A percentile compares a stretch with the other conserved stretches of the same genome.
Conservation (phyloP, 768 basidiomycete genomes). For the Xerocomellus dryophilus region DNA sequence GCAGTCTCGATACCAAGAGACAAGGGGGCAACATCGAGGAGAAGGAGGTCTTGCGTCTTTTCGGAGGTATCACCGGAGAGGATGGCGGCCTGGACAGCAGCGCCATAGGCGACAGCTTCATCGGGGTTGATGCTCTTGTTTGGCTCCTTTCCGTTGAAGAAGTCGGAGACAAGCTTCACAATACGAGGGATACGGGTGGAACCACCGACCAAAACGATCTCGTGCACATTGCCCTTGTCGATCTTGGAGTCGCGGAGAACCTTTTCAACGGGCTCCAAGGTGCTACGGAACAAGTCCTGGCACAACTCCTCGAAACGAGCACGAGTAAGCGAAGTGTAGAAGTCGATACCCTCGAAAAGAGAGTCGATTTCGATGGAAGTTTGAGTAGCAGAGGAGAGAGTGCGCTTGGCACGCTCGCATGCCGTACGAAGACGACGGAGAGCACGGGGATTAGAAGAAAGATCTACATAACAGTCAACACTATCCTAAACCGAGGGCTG, state of each 20-base stretch:
- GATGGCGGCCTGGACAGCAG: constrained; percentile 97
- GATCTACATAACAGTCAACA: constrained; percentile 46
- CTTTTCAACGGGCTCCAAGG: constrained; percentile 95
- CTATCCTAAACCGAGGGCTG: neutral
- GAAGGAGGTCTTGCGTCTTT: constrained; percentile 93
- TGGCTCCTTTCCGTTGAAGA: constrained; percentile 98
- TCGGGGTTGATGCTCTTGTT: constrained; percentile 99
- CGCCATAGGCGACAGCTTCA: constrained; percentile 98
- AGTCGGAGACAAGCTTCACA: constrained; percentile 96
- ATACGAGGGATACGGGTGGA: constrained; percentile 98
- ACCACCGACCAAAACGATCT: constrained; percentile 96
- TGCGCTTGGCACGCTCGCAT: constrained; percentile 98
- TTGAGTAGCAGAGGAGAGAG: constrained; percentile 93
- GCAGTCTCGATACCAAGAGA: constrained; percentile 97
- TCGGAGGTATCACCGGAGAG: constrained; percentile 97
- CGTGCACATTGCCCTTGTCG: constrained; percentile 92
- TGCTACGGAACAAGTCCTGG: constrained; percentile 91
- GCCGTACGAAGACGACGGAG: constrained; percentile 96
- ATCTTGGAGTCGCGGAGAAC: constrained; percentile 98
- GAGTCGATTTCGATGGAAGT: constrained; percentile 98
- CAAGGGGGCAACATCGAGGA: constrained; percentile 90
- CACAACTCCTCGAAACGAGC: constrained; percentile 97
- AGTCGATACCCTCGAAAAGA: constrained; percentile 95
- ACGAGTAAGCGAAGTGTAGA: constrained; percentile 97
- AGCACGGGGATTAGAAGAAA: constrained; percentile 90